phyloP scores from a whole-genome alignment of 805 yeast genomes.

The Candida awuae region DNA sequence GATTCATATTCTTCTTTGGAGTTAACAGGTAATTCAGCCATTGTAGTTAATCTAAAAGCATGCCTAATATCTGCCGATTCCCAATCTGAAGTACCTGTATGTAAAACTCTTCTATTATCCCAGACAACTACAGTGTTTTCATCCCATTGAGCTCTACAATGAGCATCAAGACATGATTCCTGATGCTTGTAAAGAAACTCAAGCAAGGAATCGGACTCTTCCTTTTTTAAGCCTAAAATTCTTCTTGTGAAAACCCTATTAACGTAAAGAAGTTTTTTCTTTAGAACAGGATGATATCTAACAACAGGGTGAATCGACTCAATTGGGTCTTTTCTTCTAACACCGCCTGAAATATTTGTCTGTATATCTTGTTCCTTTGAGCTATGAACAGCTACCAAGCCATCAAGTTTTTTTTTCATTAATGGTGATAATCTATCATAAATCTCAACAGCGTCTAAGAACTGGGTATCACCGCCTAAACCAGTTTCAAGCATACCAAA shows the following conservation, averaged over 20 bases:
- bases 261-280: constrained; percentile 47
- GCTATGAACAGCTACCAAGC: constrained; percentile 60
- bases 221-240: constrained; percentile 62
- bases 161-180: constrained; percentile 46
- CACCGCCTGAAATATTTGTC: constrained; percentile 36
- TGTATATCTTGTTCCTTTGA: constrained; percentile 51
- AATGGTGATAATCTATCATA: constrained; percentile 62
- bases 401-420: constrained; percentile 48
- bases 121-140: constrained; percentile 62
- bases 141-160: constrained; percentile 63
- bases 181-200: constrained; percentile 47
- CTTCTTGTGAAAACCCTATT: constrained; percentile 56
- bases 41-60: constrained; percentile 63
- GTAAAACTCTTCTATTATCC: constrained; percentile 68
- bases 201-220: constrained; percentile 56
- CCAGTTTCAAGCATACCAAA: constrained; percentile 50
- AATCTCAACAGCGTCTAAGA: constrained; percentile 60
- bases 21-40: constrained; percentile 55
- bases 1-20: constrained; percentile 22
- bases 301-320: constrained; percentile 59
- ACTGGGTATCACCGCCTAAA: constrained; percentile 81
- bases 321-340: constrained; percentile 56
- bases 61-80: constrained; percentile 57
- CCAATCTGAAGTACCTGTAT: constrained; percentile 65
- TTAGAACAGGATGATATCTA: constrained; percentile 64